Percentiles rank a stretch among this genome's conserved stretches.
Evolutionary conservation across 192 early-diverging fungal species (phyloP).

Genomic region (Umbelopsis vinacea): DNA sequence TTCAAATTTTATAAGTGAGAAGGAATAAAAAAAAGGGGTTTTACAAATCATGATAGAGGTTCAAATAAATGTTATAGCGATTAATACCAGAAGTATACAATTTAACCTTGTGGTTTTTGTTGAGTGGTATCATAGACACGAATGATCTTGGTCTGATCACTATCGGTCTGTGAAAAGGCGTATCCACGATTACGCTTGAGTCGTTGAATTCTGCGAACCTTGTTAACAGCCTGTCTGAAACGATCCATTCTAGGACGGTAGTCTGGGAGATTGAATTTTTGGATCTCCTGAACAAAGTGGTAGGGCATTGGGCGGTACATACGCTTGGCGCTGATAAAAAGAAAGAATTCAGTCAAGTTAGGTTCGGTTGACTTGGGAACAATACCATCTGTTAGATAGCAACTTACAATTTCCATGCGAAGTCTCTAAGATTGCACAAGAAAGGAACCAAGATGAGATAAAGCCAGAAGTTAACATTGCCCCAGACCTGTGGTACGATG

Average conservation of each 20-base stretch:
- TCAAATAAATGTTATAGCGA: neutral
- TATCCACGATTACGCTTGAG: conserved; percentile 92
- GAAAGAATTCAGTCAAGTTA: neutral
- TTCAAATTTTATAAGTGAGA: neutral
- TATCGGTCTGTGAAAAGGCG: conserved; percentile 98
- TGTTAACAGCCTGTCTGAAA: conserved; percentile 97
- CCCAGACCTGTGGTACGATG: conserved; percentile 66
- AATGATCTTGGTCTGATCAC: conserved; percentile 79
- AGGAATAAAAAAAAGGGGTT: neutral
- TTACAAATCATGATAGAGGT: conserved; percentile 19
- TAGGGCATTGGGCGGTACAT: conserved; percentile 82
- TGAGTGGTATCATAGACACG: conserved; percentile 63
- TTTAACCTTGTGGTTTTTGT: conserved; percentile 58
- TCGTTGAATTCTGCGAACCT: conserved; percentile 91
- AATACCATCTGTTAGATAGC: neutral
- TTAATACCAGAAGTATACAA: neutral
- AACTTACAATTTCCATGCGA: conserved; percentile 93
- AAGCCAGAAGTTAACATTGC: conserved; percentile 85
- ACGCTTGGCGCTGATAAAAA: conserved; percentile 61
- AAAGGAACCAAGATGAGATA: conserved; percentile 85
- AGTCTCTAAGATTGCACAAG: conserved; percentile 87
- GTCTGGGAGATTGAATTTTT: conserved; percentile 98
- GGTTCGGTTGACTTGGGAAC: neutral
- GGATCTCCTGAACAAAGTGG: conserved; percentile 98
- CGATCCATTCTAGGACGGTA: conserved; percentile 95